Base-by-base conservation (phyloP, 2,329 filamentous ascomycete species). In the Pseudonectria buxi region DNA sequence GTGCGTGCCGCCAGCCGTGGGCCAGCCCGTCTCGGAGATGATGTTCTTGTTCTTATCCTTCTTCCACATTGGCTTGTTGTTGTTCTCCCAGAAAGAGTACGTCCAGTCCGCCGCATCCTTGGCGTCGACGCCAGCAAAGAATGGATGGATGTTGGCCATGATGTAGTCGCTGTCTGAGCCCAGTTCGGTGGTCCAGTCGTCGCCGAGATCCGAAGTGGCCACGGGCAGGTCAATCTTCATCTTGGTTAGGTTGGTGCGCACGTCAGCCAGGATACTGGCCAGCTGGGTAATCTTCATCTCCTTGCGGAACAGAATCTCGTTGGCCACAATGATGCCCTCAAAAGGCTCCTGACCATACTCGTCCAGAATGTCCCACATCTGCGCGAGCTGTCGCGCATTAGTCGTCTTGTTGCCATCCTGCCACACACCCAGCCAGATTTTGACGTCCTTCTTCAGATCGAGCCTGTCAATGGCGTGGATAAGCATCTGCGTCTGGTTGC, bases 91-190 rank as follows among this genome's bases (percentile, higher is more conserved):
- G 64, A 95, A 96, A 12, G 62, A 62, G 63, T 71, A 86, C 0
- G 90, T 94, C 90, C 90, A 96, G 7, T 57, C 64, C 0, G 88
- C 81, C 0, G 87, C 86, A 2, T 73, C 58, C 3, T 75, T 66
- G 3, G 79, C 81, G 1, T 73, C 67, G 10, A 86, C 78, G 30
- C 90, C 90, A 0, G 81, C 84, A 56, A 96, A 96, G 71, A 96
- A 95, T 0, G 92, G 90, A 57, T 96, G 92, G 36, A 96, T 86
- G 56, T 96, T 96, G 49, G 86, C 83, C 89, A 96, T 95, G 61
- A 96, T 80, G 52, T 86, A 81, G 59, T 96, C 89, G 28, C 86
- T 84, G 33, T 78, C 71, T 4, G 64, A 50, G 0, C 83, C 84
- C 13, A 96, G 74, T 2, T 71, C 67, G 0, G 71, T 54, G 3